Conservation (phyloP, 495 filamentous ascomycete species). For the Neurospora sp. region DNA sequence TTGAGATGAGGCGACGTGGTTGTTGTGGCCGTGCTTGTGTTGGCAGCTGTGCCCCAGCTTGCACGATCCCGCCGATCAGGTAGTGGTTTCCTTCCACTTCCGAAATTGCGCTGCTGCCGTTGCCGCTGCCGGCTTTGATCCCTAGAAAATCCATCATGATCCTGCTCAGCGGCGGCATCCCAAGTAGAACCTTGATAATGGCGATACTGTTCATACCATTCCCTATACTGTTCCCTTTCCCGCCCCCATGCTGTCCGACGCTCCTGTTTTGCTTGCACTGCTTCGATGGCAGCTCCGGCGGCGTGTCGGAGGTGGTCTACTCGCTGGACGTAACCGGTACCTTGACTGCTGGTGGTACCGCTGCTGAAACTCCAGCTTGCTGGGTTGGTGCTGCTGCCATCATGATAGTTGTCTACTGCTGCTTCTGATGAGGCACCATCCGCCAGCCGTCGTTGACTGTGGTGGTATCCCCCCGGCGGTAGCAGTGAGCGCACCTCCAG, state of each 20-base stretch:
- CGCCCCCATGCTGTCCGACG: background rate
- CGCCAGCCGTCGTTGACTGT: background rate
- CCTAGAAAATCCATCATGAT: background rate
- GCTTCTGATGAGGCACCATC: background rate
- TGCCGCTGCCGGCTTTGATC: background rate
- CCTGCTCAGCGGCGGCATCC: background rate
- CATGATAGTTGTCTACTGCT: background rate
- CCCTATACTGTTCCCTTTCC: background rate
- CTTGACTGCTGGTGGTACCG: background rate
- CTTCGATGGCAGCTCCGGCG: background rate
- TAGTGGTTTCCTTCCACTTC: background rate
- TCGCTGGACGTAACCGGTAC: background rate
- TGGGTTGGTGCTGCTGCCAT: background rate
- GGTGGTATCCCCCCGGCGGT: background rate
- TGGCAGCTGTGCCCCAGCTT: background rate
- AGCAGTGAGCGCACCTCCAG: conserved; percentile 22
- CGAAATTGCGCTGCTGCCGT: background rate
- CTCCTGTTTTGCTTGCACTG: background rate
- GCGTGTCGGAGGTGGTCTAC: background rate
- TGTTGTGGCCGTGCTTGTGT: too few species aligned
- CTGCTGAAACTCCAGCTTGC: background rate
- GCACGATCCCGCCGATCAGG: background rate
- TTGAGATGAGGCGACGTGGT: background rate
- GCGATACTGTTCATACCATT: background rate
- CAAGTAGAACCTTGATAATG: background rate